phyloP scores from a whole-genome alignment of 257 asterid genomes.

The Przewalskia tangutica region DNA sequence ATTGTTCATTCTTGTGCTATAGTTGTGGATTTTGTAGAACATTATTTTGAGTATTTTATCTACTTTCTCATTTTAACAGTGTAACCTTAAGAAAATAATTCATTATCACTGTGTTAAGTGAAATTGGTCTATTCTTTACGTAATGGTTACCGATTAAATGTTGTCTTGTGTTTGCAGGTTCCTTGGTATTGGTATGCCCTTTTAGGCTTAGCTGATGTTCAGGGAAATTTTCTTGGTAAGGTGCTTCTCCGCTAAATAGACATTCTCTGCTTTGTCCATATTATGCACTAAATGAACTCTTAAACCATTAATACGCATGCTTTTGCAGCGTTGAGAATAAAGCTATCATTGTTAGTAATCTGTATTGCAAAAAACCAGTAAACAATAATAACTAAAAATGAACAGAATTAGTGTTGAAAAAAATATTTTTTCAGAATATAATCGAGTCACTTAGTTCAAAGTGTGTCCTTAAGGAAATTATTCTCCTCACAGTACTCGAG shows the following conservation, averaged over 20 bases:
- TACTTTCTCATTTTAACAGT: too few species aligned
- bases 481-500: too few species aligned
- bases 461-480: too few species aligned
- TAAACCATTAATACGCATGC: neutral
- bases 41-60: too few species aligned
- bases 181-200: slow-evolving; percentile 70
- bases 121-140: neutral
- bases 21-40: neutral
- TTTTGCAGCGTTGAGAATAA: neutral
- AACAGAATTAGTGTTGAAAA: too few species aligned
- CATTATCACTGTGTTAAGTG: neutral
- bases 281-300: neutral
- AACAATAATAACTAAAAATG: too few species aligned
- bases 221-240: slow-evolving; percentile 65
- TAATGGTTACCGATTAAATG: neutral
- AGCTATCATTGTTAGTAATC: too few species aligned
- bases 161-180: slow-evolving; percentile 34
- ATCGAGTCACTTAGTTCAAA: too few species aligned
- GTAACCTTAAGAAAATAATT: neutral
- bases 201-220: slow-evolving; percentile 56
- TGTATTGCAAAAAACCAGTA: too few species aligned
- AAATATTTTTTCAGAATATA: too few species aligned
- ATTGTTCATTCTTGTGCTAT: neutral
- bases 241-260: neutral
- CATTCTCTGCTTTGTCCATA: neutral